Evolutionary conservation across 768 basidiomycete species (phyloP), one percentile per base, ranked within the genome.

Genomic region (Ramaria rubella): DNA sequence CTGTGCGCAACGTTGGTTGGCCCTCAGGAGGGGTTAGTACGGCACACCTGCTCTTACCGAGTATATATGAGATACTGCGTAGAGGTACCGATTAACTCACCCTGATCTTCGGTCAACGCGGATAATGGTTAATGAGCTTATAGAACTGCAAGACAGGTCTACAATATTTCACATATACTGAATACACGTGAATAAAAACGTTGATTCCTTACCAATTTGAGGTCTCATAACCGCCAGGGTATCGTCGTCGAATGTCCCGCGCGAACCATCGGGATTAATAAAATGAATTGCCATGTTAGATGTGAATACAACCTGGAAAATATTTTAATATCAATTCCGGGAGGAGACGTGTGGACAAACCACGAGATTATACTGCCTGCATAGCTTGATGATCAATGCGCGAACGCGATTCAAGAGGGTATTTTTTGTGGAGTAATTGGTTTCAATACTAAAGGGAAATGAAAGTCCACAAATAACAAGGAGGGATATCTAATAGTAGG

Each of bases 251-350:
- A 45, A 56, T 15, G 55, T 56, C 33, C 55, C 44, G 4, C 46
- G 43, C 21, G 55, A 56, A 49, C 55, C 55, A 56, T 56, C 55
- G 27, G 55, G 26, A 17, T 48, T 46, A n/a, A 48, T 40, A 19
- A 56, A 56, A 31, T 56, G 45, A 9, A 38, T 56, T 2, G 55
- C 46, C 55, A 56, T 56, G 33, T 24, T 24, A 21, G 55, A 46
- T 19, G 44, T 46, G 26, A 56, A 27, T 1, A 56, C 43, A 29
- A 49, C 44, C 55, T 55, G 17, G 9, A 11, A 17, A 40, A 2
- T 14, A 21, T 12, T 2, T 19, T 24, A 40, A n/a, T 53, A 17
- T 4, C 15, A 9, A 1, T 1, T 31, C 31, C 19, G n/a, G 24
- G 21, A 54, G 15, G 19, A 43, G 14, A 45, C n/a, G 30, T n/a